Evolutionary conservation across 2,329 filamentous ascomycete genomes (phyloP).

Genomic region (Ambrosiella cleistominuta): DNA sequence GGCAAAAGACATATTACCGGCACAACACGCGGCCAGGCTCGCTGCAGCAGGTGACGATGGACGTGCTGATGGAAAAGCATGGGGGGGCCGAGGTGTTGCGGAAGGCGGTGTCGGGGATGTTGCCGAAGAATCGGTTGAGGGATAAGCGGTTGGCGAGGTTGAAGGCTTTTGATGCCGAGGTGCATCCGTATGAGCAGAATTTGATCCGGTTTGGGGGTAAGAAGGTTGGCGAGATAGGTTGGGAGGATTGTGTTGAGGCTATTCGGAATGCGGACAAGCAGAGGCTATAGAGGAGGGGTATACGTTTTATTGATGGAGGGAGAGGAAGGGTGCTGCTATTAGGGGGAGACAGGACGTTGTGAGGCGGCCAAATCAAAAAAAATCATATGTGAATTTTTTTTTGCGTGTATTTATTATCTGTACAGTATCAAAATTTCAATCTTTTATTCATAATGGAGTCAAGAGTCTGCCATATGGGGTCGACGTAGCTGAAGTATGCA

Average conservation of each 20-base stretch:
- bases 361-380: not conserved
- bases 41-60: conserved; percentile 81
- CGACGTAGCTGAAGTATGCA: not conserved
- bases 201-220: conserved; percentile 54
- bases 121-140: conserved; percentile 87
- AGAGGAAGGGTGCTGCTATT: not conserved
- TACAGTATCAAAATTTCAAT: conserved; percentile 10
- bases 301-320: not conserved
- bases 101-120: conserved; percentile 87
- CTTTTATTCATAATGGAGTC: not conserved
- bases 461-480: not conserved
- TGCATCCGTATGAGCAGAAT: conserved; percentile 84
- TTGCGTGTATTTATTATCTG: conserved; percentile 12
- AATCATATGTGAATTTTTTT: not conserved
- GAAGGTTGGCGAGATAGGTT: conserved; percentile 34
- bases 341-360: not conserved
- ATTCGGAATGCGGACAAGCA: conserved; percentile 32
- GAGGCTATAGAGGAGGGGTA: conserved; percentile 27
- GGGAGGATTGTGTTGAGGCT: conserved; percentile 32
- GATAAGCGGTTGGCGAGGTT: conserved; percentile 74
- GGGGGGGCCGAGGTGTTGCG: conserved; percentile 82
- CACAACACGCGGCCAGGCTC: conserved; percentile 83
- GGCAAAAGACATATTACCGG: conserved; percentile 89
- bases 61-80: conserved; percentile 82
- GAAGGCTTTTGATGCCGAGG: conserved; percentile 88